Evolutionary conservation across 2,329 filamentous ascomycete species (phyloP).

Genomic region (Acrodontium crateriforme): DNA sequence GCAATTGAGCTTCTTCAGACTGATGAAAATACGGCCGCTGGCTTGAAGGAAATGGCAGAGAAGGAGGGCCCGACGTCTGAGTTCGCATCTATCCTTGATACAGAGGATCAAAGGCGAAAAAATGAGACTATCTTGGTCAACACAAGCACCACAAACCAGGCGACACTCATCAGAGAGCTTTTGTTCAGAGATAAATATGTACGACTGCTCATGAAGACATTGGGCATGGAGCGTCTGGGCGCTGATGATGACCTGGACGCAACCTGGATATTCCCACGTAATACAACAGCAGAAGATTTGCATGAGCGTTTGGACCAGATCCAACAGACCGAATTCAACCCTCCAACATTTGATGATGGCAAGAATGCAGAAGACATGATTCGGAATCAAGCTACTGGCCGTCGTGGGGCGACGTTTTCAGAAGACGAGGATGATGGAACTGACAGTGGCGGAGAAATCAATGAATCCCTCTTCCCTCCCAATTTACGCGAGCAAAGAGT

Average conservation of each 20-base stretch:
- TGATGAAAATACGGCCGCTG: constrained; percentile 45
- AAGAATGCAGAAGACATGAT: constrained; percentile 63
- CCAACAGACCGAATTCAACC: constrained; percentile 63
- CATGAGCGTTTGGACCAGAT: constrained; percentile 58
- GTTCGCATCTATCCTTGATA: constrained; percentile 48
- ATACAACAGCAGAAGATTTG: constrained; percentile 50
- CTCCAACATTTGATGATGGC: constrained; percentile 63
- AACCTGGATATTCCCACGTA: constrained; percentile 61
- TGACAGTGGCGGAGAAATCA: constrained; percentile 23
- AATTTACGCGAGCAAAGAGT: constrained; percentile 17
- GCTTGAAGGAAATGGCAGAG: constrained; percentile 18
- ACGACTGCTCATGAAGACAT: constrained; percentile 66
- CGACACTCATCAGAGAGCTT: too few relatives aligned
- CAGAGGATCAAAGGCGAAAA: constrained; percentile 51
- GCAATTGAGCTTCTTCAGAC: constrained; percentile 60
- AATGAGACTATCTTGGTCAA: too few relatives aligned
- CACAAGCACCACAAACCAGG: too few relatives aligned
- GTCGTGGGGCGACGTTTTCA: constrained; percentile 41
- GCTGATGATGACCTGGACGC: constrained; percentile 61
- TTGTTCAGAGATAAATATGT: constrained; percentile 85
- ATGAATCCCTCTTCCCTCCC: constrained; percentile 17
- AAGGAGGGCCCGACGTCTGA: constrained; percentile 34
- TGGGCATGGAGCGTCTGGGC: constrained; percentile 53
- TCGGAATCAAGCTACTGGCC: constrained; percentile 49
- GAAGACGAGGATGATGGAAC: constrained; percentile 43